phyloP scores from a whole-genome alignment of 164 flowering plant genomes.

The Warburgia ugandensis region DNA sequence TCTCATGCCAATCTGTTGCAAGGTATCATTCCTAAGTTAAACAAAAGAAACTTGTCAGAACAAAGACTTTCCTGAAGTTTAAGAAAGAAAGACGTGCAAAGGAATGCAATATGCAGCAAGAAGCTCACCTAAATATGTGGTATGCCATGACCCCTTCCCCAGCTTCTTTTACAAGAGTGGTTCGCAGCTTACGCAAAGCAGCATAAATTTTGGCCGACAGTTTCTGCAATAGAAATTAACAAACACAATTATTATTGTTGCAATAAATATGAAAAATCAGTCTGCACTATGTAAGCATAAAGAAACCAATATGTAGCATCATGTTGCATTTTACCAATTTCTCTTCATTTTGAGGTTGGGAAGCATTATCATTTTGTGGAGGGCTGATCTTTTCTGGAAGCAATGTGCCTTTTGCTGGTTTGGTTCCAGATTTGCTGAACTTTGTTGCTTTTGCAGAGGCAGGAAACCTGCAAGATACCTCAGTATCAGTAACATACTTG shows the following conservation, averaged over 20 bases:
- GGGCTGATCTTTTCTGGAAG: conserved; percentile 37
- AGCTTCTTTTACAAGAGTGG: conserved; percentile 60
- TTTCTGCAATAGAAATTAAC: conserved; percentile 27
- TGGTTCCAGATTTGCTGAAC: conserved; percentile 31
- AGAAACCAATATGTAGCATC: neutral
- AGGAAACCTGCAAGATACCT: conserved; percentile 53
- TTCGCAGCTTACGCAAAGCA: conserved; percentile 63
- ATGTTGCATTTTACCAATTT: conserved; percentile 41
- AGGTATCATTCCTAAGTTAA: conserved; percentile 49
- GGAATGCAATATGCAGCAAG: neutral
- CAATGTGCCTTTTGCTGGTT: conserved; percentile 56
- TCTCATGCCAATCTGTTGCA: conserved; percentile 58
- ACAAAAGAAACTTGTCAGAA: conserved; percentile 4
- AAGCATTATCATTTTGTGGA: conserved; percentile 24
- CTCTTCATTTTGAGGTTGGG: conserved; percentile 38
- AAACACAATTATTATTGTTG: neutral
- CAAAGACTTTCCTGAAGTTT: neutral
- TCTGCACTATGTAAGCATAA: neutral
- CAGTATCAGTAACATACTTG: neutral
- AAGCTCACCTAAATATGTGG: conserved; percentile 68
- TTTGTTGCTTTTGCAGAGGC: conserved; percentile 39
- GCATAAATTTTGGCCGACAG: conserved; percentile 66
- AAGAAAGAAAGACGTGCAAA: conserved; percentile 1
- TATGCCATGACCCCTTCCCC: conserved; percentile 66
- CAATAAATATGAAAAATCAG: neutral